Evolutionary conservation across 345 rosid species (phyloP).

Genomic region (Adansonia digitata): DNA sequence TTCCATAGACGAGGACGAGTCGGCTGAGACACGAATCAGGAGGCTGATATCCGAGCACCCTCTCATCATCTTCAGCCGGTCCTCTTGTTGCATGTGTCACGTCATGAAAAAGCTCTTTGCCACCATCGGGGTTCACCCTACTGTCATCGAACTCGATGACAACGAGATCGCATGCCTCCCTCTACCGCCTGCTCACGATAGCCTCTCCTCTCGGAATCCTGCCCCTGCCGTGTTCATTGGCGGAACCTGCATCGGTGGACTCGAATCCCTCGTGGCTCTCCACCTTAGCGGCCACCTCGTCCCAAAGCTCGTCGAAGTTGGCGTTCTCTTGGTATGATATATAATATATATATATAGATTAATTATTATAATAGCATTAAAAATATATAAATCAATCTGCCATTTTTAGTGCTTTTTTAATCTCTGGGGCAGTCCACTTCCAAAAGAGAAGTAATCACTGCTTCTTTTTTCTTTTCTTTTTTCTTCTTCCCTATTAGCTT

Average conservation of each 20-base stretch:
- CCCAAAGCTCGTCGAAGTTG: slow-evolving; percentile 81
- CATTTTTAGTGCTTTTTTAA: background rate
- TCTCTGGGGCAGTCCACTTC: background rate
- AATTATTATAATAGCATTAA: slow-evolving; percentile 9
- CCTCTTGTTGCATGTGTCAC: slow-evolving; percentile 94
- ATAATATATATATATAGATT: slow-evolving; percentile 10
- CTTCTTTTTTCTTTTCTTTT: background rate
- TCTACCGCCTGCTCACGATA: slow-evolving; percentile 14
- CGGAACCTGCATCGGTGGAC: slow-evolving; percentile 75
- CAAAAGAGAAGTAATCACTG: background rate
- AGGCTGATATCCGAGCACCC: slow-evolving; percentile 93
- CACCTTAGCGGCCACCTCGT: slow-evolving; percentile 84
- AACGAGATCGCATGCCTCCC: slow-evolving; percentile 75
- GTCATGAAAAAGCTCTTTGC: slow-evolving; percentile 81
- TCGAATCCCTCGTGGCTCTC: slow-evolving; percentile 81
- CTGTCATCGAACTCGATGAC: slow-evolving; percentile 88
- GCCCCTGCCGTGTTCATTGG: slow-evolving; percentile 73
- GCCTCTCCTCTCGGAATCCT: slow-evolving; percentile 19
- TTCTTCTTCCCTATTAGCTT: background rate
- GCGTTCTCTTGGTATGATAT: slow-evolving; percentile 64
- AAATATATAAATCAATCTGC: background rate
- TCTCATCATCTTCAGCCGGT: slow-evolving; percentile 76
- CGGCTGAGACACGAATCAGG: slow-evolving; percentile 64
- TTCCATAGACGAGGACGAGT: slow-evolving; percentile 78
- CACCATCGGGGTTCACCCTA: slow-evolving; percentile 76